Evolutionary conservation across 2,329 filamentous ascomycete genomes (phyloP).

Genomic region (Clonostachys sp.): DNA sequence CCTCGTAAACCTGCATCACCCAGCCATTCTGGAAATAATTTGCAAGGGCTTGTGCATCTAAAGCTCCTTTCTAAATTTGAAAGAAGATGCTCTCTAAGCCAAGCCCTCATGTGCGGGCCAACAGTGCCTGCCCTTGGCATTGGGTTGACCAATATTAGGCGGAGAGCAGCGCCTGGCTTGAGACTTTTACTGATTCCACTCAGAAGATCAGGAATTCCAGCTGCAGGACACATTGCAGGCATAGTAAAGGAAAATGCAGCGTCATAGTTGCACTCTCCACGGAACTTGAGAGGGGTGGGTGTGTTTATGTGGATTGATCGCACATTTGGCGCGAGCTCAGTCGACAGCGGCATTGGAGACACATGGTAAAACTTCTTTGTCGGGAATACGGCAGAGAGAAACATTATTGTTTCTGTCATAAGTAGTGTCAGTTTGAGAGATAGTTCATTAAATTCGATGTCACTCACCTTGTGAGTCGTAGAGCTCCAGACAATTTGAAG

Average conservation of each 20-base stretch:
- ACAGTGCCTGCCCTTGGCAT: conserved; percentile 49
- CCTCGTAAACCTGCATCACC: conserved; percentile 46
- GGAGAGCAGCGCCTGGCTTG: conserved; percentile 46
- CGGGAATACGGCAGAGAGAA: conserved; percentile 1
- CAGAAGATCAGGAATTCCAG: not conserved
- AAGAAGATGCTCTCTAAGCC: conserved; percentile 59
- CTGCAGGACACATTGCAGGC: not conserved
- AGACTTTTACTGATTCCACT: conserved; percentile 28
- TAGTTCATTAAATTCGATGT: too few species aligned
- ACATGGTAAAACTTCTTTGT: conserved; percentile 1
- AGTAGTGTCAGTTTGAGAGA: too few species aligned
- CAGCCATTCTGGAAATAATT: conserved; percentile 55
- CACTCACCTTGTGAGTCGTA: too few species aligned
- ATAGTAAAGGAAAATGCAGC: not conserved
- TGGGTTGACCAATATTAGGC: conserved; percentile 60
- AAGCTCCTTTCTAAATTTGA: conserved; percentile 54
- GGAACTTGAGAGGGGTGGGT: not conserved
- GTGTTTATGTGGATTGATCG: not conserved
- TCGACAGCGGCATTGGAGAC: not conserved
- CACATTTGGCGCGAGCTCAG: not conserved
- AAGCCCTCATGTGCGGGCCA: conserved; percentile 52
- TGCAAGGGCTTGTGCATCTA: conserved; percentile 54
- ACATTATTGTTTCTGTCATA: conserved; percentile 21
- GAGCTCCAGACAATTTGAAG: too few species aligned
- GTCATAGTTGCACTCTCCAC: conserved; percentile 15